Evolutionary conservation across 208 protist genomes (phyloP).

Genomic region (Trypanosoma vivax): DNA sequence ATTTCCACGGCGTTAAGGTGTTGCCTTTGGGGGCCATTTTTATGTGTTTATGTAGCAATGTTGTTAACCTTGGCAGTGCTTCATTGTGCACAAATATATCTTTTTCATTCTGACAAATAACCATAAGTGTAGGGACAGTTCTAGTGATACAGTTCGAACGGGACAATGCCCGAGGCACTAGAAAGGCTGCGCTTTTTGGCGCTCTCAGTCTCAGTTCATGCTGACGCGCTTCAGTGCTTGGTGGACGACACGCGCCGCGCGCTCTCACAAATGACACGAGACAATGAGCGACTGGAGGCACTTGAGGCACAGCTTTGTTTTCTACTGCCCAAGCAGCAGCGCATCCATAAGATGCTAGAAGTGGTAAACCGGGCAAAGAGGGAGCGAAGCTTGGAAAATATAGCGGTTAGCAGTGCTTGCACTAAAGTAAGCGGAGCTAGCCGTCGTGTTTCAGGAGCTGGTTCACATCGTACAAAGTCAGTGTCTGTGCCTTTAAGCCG

Average conservation of each 20-base stretch:
- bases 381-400: slow-evolving; percentile 16
- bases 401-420: background rate
- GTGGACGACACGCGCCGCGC: slow-evolving; percentile 44
- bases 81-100: too few species aligned
- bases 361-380: slow-evolving; percentile 29
- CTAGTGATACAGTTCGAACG: background rate
- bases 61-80: too few species aligned
- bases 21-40: too few species aligned
- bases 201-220: slow-evolving; percentile 65
- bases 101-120: too few species aligned
- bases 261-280: slow-evolving; percentile 37
- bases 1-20: too few species aligned
- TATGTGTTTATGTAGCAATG: slow-evolving; percentile 4
- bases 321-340: slow-evolving; percentile 37
- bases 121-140: background rate
- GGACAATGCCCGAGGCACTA: slow-evolving; percentile 20
- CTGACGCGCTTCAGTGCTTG: slow-evolving; percentile 56
- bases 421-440: background rate
- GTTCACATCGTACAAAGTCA: background rate
- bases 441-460: background rate
- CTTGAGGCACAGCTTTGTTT: slow-evolving; percentile 38
- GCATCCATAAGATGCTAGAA: slow-evolving; percentile 29
- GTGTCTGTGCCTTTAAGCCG: too few species aligned
- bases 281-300: slow-evolving; percentile 38
- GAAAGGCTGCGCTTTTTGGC: slow-evolving; percentile 56